These are phyloP conservation scores for Drechslera avenae DNA, from an alignment of 2,329 filamentous ascomycete genomes.

Conservation along the genomic window DNA sequence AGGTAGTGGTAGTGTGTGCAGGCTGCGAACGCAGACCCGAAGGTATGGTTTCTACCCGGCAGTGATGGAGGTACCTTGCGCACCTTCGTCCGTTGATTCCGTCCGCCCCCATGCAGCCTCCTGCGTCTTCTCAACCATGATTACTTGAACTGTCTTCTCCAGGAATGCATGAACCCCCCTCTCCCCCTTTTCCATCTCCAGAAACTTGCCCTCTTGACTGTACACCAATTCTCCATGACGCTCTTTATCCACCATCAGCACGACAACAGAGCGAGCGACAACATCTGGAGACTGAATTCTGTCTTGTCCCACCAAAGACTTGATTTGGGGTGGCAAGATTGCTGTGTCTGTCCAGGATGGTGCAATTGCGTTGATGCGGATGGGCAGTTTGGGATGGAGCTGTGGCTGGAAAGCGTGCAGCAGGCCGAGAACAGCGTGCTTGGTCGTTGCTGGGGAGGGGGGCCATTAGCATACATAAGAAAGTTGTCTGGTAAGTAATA, in stretches of 20 bases:
- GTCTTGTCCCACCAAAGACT: slow-evolving; percentile 22
- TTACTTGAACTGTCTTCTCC: no score
- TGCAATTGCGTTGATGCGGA: slow-evolving; percentile 43
- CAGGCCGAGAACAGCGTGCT: slow-evolving; percentile 42
- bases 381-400: slow-evolving; percentile 30
- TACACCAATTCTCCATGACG: slow-evolving; percentile 38
- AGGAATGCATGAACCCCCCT: slow-evolving; percentile 23
- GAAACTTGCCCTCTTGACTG: slow-evolving; percentile 28
- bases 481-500: not conserved
- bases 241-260: slow-evolving; percentile 36
- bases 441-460: slow-evolving; percentile 28
- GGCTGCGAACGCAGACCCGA: no score
- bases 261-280: slow-evolving; percentile 27
- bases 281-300: slow-evolving; percentile 31
- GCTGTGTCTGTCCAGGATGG: slow-evolving; percentile 41
- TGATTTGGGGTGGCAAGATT: slow-evolving; percentile 22
- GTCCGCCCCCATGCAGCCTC: not conserved
- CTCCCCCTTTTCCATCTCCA: slow-evolving; percentile 38
- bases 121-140: not conserved
- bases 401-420: slow-evolving; percentile 30
- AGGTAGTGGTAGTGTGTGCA: no score
- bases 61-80: no score
- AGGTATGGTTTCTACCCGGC: no score
- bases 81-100: not conserved
- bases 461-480: slow-evolving; percentile 12